Percentiles rank a stretch among this genome's conserved stretches.
Conservation (phyloP, 2,329 filamentous ascomycete species). For the Xylaria polymorpha region DNA sequence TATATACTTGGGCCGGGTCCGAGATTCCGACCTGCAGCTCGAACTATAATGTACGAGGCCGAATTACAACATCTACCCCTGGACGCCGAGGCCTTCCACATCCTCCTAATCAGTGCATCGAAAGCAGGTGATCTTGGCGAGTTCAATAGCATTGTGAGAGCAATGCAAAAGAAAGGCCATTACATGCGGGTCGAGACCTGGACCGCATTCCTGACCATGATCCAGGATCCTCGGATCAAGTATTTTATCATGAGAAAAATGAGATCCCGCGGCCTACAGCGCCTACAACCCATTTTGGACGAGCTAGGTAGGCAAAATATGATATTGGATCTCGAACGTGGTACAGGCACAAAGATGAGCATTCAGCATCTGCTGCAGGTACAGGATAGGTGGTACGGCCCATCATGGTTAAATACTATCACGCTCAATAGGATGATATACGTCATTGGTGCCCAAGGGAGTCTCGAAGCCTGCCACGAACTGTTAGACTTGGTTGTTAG, state of each 20-base stretch:
- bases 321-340: conserved; percentile 40
- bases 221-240: conserved; percentile 54
- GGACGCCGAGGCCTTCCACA: conserved; percentile 45
- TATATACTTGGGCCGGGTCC: conserved; percentile 42
- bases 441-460: conserved; percentile 39
- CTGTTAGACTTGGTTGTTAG: conserved; percentile 39
- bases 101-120: conserved; percentile 44
- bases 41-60: conserved; percentile 43
- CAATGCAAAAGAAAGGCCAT: conserved; percentile 46
- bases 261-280: conserved; percentile 40
- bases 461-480: conserved; percentile 38
- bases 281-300: conserved; percentile 37
- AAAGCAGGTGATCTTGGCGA: conserved; percentile 44
- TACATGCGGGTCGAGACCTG: conserved; percentile 44
- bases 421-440: conserved; percentile 49
- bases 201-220: conserved; percentile 53
- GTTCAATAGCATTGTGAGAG: conserved; percentile 44
- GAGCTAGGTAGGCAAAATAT: conserved; percentile 44
- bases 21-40: conserved; percentile 42
- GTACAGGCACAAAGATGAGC: conserved; percentile 16
- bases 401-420: conserved; percentile 44
- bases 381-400: conserved; percentile 42
- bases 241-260: conserved; percentile 59
- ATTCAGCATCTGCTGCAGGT: conserved; percentile 38
- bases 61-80: conserved; percentile 42